Percentiles rank a stretch among this genome's conserved stretches.
Evolutionary conservation across 352 stramenopile genomes (phyloP).

Genomic region (Phytopythium vexans): DNA sequence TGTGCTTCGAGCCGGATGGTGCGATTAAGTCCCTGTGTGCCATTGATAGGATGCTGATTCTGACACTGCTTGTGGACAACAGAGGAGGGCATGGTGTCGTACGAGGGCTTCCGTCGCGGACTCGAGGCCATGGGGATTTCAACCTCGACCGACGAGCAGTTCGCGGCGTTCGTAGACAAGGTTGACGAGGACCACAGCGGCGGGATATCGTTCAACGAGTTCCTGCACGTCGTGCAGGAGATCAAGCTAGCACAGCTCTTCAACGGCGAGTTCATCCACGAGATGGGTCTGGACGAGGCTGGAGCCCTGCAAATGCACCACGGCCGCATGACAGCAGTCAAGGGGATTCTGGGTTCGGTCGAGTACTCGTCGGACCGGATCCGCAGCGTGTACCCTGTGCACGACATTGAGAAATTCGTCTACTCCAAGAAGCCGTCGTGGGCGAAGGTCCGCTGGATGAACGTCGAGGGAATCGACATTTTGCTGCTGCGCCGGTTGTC

Average conservation of each 20-base stretch:
- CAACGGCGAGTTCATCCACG: conserved; percentile 45
- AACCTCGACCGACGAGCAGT: conserved; percentile 56
- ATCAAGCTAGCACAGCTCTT: conserved; percentile 89
- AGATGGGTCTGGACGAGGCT: conserved; percentile 24
- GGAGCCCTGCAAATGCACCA: background rate
- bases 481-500: conserved; percentile 68
- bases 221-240: conserved; percentile 84
- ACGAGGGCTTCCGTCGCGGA: conserved; percentile 69
- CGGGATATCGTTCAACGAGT: conserved; percentile 83
- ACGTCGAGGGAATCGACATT: conserved; percentile 61
- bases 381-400: conserved; percentile 67
- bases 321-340: conserved; percentile 3
- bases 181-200: conserved; percentile 82
- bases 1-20: conserved; percentile 62
- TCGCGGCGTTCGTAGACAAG: conserved; percentile 68
- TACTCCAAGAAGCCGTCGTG: conserved; percentile 76
- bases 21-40: conserved; percentile 2
- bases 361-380: conserved; percentile 80
- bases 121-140: conserved; percentile 77
- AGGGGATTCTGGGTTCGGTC: conserved; percentile 50
- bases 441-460: conserved; percentile 82
- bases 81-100: conserved; percentile 64
- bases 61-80: conserved; percentile 2
- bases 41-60: background rate
- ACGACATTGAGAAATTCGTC: conserved; percentile 75